phyloP scores from a whole-genome alignment of 257 asterid genomes.

The Marsdenia floribunda region DNA sequence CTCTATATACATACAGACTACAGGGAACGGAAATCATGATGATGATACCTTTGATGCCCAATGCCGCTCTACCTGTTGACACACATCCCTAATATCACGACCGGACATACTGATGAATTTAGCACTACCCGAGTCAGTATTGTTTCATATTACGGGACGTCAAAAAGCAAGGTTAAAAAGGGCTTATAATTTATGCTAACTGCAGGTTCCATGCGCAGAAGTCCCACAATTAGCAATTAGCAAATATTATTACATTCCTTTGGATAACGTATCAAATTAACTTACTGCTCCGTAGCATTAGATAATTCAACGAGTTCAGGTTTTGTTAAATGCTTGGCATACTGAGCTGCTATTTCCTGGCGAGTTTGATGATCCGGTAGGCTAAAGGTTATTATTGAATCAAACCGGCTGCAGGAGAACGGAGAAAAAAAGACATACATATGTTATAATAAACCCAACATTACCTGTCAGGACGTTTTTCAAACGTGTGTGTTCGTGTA shows the following conservation, averaged over 20 bases:
- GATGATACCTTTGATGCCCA: conserved; percentile 93
- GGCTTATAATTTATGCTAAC: neutral
- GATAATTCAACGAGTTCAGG: conserved; percentile 72
- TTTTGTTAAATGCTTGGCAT: conserved; percentile 80
- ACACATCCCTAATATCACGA: conserved; percentile 84
- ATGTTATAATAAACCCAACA: conserved; percentile 3
- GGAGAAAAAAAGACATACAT: neutral
- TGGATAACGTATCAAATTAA: neutral
- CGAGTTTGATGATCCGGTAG: conserved; percentile 87
- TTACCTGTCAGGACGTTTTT: neutral
- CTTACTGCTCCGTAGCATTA: conserved; percentile 60
- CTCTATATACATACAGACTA: neutral
- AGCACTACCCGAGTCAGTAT: neutral
- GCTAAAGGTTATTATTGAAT: conserved; percentile 67
- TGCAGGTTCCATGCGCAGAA: neutral
- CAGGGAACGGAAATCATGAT: neutral
- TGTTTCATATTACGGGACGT: neutral
- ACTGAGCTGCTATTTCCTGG: conserved; percentile 73
- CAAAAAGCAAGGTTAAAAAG: neutral
- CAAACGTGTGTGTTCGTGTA: neutral
- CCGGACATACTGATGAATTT: conserved; percentile 70
- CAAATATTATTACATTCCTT: neutral
- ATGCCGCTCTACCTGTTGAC: conserved; percentile 94
- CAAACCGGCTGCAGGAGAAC: conserved; percentile 75
- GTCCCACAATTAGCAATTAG: neutral